phyloP scores from a whole-genome alignment of 1,284 basidiomycete species.

The Marasmius oreades region DNA sequence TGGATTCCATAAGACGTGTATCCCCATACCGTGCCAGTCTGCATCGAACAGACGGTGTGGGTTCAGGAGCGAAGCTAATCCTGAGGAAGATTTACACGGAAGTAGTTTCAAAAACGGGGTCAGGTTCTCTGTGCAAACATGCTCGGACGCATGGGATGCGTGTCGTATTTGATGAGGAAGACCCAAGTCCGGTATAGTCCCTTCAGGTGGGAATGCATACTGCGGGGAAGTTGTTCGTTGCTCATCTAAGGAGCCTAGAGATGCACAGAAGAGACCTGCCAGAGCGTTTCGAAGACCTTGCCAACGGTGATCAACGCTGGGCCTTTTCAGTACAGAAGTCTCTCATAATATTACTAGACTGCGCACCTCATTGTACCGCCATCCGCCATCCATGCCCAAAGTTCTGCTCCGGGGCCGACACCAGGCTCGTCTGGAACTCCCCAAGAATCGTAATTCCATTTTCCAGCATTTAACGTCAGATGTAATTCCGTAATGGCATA shows the following conservation, averaged over 20 bases:
- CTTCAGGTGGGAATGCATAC: slow-evolving; percentile 57
- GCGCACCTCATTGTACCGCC: slow-evolving; percentile 49
- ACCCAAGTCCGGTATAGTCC: slow-evolving; percentile 49
- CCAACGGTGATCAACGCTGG: slow-evolving; percentile 77
- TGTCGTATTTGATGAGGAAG: slow-evolving; percentile 61
- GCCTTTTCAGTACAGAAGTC: slow-evolving; percentile 9
- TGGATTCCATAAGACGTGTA: slow-evolving; percentile 67
- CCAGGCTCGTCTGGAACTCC: slow-evolving; percentile 74
- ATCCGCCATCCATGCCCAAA: slow-evolving; percentile 86
- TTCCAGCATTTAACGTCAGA: slow-evolving; percentile 84
- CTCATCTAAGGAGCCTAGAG: slow-evolving; percentile 74
- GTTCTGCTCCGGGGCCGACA: slow-evolving; percentile 82
- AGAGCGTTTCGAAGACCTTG: slow-evolving; percentile 82
- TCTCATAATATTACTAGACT: neutral
- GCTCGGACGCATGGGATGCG: slow-evolving; percentile 75
- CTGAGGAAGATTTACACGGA: slow-evolving; percentile 90
- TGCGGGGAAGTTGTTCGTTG: slow-evolving; percentile 66
- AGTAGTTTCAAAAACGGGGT: slow-evolving; percentile 94
- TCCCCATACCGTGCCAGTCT: slow-evolving; percentile 84
- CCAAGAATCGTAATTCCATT: slow-evolving; percentile 89
- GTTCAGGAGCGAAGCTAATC: slow-evolving; percentile 83
- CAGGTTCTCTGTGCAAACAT: slow-evolving; percentile 95
- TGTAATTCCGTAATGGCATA: slow-evolving; percentile 86
- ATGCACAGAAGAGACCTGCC: slow-evolving; percentile 93
- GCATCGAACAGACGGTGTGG: slow-evolving; percentile 85